Percentiles rank a stretch among this genome's conserved stretches.
phyloP scores from a whole-genome alignment of 179 eudicot genomes.

The Sideroxylon spinosum region DNA sequence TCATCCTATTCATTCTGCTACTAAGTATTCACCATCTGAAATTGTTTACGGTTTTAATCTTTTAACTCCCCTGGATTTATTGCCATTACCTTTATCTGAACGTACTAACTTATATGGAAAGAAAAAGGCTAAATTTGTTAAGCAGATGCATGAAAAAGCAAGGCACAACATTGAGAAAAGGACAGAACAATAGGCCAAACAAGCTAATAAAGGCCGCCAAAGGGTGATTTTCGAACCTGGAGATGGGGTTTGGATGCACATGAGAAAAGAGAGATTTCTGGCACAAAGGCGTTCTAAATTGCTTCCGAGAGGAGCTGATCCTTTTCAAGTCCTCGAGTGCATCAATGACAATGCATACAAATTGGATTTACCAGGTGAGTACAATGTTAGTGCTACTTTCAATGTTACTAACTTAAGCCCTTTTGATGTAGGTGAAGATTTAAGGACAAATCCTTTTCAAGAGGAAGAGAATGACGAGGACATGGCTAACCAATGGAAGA shows the following conservation, averaged over 20 bases:
- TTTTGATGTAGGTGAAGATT: no score
- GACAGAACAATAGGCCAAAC: not conserved
- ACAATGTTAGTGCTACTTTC: not conserved
- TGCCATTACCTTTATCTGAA: not conserved
- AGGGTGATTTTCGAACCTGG: not conserved
- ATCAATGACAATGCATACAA: no score
- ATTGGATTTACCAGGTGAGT: no score
- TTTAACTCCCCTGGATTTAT: not conserved
- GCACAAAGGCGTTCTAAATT: not conserved
- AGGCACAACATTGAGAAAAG: not conserved
- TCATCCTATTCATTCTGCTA: not conserved
- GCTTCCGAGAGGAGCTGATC: not conserved
- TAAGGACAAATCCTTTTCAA: no score
- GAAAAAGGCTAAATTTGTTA: not conserved
- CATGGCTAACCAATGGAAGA: no score
- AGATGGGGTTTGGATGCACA: not conserved
- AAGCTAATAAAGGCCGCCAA: not conserved
- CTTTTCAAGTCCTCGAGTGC: not conserved
- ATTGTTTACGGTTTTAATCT: not conserved
- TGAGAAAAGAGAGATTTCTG: not conserved
- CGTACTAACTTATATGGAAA: no score
- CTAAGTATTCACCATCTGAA: not conserved
- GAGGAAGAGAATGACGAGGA: no score
- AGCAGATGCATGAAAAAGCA: not conserved
- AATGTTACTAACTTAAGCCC: not conserved